Evolutionary conservation across 2,329 filamentous ascomycete species (phyloP).

Genomic region (Ambrosiella beaveri): DNA sequence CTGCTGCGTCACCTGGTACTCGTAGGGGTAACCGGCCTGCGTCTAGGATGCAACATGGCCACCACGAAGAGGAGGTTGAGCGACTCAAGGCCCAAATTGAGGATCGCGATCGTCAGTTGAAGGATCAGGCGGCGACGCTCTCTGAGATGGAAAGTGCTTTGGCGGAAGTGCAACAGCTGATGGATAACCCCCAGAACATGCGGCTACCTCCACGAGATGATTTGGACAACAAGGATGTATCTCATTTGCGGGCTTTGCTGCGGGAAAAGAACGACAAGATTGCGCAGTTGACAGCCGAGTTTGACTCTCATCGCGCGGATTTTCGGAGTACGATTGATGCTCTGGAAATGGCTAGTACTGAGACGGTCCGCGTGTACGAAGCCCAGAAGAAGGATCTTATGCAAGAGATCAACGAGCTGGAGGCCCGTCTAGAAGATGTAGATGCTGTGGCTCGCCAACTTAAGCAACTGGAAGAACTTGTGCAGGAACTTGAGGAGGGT

Average conservation of each 20-base stretch:
- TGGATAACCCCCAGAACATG: conserved; percentile 38
- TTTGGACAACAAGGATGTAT: conserved; percentile 47
- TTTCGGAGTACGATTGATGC: conserved; percentile 96
- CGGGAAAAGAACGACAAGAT: conserved; percentile 97
- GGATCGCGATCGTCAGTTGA: conserved; percentile 73
- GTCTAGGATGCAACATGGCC: conserved; percentile 39
- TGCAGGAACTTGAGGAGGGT: conserved; percentile 92
- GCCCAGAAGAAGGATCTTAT: conserved; percentile 75
- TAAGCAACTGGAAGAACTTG: conserved; percentile 87
- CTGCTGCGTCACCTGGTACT: conserved; percentile 35
- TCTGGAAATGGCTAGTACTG: conserved; percentile 82
- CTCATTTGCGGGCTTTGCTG: conserved; percentile 63
- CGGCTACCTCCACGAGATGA: conserved; percentile 26
- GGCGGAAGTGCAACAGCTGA: conserved; percentile 55
- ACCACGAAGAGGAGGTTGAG: conserved; percentile 58
- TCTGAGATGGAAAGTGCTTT: conserved; percentile 81
- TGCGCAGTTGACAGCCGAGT: conserved; percentile 77
- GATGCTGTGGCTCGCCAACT: conserved; percentile 80
- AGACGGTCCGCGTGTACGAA: conserved; percentile 93
- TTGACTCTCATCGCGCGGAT: conserved; percentile 85
- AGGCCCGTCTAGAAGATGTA: conserved; percentile 73
- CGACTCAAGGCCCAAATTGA: conserved; percentile 57
- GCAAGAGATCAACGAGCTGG: conserved; percentile 65
- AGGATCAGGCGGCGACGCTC: conserved; percentile 66
- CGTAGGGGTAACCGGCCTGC: conserved; percentile 24